Conservation (phyloP, 257 asterid species). For the Plantago ovata region DNA sequence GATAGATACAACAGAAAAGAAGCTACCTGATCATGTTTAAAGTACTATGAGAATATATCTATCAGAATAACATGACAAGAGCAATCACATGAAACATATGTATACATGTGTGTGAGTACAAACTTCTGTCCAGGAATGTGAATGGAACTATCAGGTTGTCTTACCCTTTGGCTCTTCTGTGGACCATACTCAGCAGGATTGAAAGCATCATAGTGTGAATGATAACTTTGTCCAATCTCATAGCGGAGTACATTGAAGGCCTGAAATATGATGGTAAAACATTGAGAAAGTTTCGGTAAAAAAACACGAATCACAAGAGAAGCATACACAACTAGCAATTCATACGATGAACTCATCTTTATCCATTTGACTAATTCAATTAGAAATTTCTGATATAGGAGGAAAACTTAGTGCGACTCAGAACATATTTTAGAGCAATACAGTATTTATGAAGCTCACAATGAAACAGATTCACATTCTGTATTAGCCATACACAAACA, state of each 20-base stretch:
- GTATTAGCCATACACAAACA: conserved; percentile 14
- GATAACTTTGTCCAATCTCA: conserved; percentile 84
- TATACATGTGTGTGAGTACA: too few species aligned
- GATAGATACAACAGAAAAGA: conserved; percentile 88
- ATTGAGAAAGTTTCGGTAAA: conserved; percentile 17
- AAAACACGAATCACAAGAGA: conserved; percentile 16
- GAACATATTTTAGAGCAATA: too few species aligned
- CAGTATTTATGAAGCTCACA: too few species aligned
- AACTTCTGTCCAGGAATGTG: neutral
- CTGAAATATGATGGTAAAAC: conserved; percentile 46
- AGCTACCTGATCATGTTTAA: conserved; percentile 53
- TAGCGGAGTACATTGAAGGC: conserved; percentile 83
- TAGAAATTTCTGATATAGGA: neutral
- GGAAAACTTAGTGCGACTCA: too few species aligned
- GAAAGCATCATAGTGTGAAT: conserved; percentile 88
- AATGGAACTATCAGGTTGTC: neutral
- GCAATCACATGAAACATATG: neutral
- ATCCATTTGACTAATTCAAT: neutral
- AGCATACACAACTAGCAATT: conserved; percentile 12
- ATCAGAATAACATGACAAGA: conserved; percentile 9
- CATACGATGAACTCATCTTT: conserved; percentile 6
- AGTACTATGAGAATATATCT: conserved; percentile 13
- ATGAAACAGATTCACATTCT: too few species aligned
- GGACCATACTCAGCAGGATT: conserved; percentile 92
- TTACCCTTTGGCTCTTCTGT: conserved; percentile 93